phyloP scores from a whole-genome alignment of 2,329 filamentous ascomycete genomes.

The Clarireedia homoeocarpa region DNA sequence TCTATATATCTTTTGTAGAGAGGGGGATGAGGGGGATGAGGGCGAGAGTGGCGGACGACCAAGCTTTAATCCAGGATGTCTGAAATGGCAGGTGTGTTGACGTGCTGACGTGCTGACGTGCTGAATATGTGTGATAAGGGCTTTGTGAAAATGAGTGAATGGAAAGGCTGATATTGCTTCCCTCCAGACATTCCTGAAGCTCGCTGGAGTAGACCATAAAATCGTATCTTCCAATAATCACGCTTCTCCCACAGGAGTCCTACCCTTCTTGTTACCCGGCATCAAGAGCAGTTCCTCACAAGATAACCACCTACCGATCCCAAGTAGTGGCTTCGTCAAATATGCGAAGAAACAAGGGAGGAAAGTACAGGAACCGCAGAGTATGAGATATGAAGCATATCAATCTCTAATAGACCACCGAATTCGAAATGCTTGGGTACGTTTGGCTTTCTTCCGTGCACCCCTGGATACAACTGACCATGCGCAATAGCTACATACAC shows the following conservation, averaged over 20 bases:
- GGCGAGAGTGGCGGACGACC: slow-evolving; percentile 49
- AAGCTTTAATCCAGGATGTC: slow-evolving; percentile 85
- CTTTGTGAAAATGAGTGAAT: not conserved
- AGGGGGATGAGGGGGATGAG: slow-evolving; percentile 50
- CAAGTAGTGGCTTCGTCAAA: slow-evolving; percentile 58
- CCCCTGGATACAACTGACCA: not conserved
- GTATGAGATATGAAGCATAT: slow-evolving; percentile 58
- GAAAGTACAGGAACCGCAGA: slow-evolving; percentile 40
- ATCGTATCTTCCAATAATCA: slow-evolving; percentile 78
- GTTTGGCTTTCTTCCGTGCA: slow-evolving; percentile 18
- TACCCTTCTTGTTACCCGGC: slow-evolving; percentile 74
- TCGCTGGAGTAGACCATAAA: slow-evolving; percentile 60
- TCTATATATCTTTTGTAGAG: slow-evolving; percentile 72
- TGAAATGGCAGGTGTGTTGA: slow-evolving; percentile 84
- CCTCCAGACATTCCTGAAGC: slow-evolving; percentile 69
- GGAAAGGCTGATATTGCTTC: slow-evolving; percentile 4
- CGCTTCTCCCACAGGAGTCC: slow-evolving; percentile 78
- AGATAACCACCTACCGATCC: slow-evolving; percentile 38
- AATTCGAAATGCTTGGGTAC: slow-evolving; percentile 80
- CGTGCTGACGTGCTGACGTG: not conserved
- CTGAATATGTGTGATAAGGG: not conserved
- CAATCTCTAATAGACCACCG: slow-evolving; percentile 66
- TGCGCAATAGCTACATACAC: slow-evolving; percentile 56
- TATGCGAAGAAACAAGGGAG: slow-evolving; percentile 52
- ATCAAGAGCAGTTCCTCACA: slow-evolving; percentile 24